Evolutionary conservation across 371 early-diverging fungal genomes (phyloP).

Genomic region (Mucor circinelloides): DNA sequence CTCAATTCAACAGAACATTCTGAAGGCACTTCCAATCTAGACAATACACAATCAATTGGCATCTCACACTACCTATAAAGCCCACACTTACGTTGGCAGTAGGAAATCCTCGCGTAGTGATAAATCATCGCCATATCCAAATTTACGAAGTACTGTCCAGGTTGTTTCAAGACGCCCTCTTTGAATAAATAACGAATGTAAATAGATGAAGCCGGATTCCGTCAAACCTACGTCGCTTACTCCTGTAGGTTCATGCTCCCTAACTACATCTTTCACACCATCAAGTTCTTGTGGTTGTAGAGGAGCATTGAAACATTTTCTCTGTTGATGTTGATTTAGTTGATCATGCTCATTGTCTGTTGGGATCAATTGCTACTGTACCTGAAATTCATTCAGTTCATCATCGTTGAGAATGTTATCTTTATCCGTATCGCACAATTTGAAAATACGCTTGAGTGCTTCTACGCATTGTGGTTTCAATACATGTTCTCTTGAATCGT

Average conservation of each 20-base stretch:
- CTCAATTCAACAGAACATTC: slow-evolving; percentile 94
- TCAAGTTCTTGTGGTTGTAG: slow-evolving; percentile 92
- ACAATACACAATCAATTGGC: not conserved
- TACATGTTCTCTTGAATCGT: slow-evolving; percentile 92
- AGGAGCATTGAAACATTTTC: slow-evolving; percentile 93
- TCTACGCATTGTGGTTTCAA: slow-evolving; percentile 90
- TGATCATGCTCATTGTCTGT: not conserved
- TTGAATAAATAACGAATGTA: slow-evolving; percentile 95
- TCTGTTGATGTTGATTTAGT: slow-evolving; percentile 38
- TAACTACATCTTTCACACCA: slow-evolving; percentile 92
- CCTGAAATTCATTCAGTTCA: slow-evolving; percentile 96
- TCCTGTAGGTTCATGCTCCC: slow-evolving; percentile 85
- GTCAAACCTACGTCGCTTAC: slow-evolving; percentile 86
- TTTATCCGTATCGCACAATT: slow-evolving; percentile 91
- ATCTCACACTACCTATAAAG: not conserved
- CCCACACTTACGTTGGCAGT: slow-evolving; percentile 65
- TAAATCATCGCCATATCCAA: slow-evolving; percentile 95
- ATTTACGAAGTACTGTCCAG: slow-evolving; percentile 94
- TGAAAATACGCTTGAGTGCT: slow-evolving; percentile 91
- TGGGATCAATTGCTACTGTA: slow-evolving; percentile 20
- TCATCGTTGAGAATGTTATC: slow-evolving; percentile 89
- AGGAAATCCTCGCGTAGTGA: slow-evolving; percentile 88
- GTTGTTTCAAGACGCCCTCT: slow-evolving; percentile 96
- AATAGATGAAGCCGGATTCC: slow-evolving; percentile 85
- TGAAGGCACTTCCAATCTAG: slow-evolving; percentile 80